phyloP scores from a whole-genome alignment of 441 rosid species.

The Biscutella auriculata region DNA sequence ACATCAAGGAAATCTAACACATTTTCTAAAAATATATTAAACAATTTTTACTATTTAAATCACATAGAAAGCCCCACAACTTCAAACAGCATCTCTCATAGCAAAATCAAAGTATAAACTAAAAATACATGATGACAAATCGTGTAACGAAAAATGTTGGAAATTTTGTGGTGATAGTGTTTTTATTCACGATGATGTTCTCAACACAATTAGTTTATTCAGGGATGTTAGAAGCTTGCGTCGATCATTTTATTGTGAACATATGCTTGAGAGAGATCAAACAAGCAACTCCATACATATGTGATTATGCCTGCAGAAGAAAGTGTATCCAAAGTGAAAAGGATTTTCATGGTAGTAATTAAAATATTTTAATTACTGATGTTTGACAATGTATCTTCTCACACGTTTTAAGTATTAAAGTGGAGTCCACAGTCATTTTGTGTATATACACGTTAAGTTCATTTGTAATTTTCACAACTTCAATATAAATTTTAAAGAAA shows the following conservation, averaged over 20 bases:
- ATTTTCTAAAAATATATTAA: not conserved
- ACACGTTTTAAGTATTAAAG: too few species aligned
- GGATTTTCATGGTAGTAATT: not conserved
- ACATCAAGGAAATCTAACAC: too few species aligned
- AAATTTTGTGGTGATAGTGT: not conserved
- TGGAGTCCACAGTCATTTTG: too few species aligned
- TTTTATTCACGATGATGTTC: not conserved
- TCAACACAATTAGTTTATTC: not conserved
- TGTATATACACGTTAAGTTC: too few species aligned
- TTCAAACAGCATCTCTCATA: not conserved
- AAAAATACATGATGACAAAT: not conserved
- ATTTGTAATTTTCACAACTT: too few species aligned
- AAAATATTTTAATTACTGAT: too few species aligned
- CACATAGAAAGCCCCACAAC: not conserved
- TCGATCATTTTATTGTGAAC: conserved; percentile 2
- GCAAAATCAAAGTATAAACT: not conserved
- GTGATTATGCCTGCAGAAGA: conserved; percentile 7
- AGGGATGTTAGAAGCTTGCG: not conserved
- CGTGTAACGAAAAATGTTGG: not conserved
- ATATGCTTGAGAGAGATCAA: not conserved
- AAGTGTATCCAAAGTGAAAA: not conserved
- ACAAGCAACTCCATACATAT: conserved; percentile 13
- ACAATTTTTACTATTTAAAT: not conserved
- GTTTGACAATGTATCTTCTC: too few species aligned
- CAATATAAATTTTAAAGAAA: too few species aligned